Evolutionary conservation across 805 yeast genomes (phyloP).

Genomic region (Ogataea minuta): DNA sequence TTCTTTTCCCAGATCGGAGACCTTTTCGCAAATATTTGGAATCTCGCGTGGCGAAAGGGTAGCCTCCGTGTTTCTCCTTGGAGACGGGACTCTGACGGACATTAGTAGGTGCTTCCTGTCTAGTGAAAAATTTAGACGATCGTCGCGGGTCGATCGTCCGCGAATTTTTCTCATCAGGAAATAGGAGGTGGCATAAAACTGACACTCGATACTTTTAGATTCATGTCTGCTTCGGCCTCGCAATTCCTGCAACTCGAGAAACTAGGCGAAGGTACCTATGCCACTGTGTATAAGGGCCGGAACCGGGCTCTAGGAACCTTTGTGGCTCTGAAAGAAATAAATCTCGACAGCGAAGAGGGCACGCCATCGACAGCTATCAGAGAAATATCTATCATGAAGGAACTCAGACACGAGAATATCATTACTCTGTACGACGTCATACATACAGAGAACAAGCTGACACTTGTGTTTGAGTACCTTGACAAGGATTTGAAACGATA

Average conservation of each 20-base stretch:
- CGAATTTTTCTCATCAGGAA: conserved; percentile 4
- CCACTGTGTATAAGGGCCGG: conserved; percentile 95
- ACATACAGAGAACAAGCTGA: conserved; percentile 93
- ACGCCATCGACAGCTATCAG: conserved; percentile 98
- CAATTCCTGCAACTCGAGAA: conserved; percentile 63
- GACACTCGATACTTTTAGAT: not conserved
- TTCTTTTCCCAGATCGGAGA: conserved; percentile 51
- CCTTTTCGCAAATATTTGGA: conserved; percentile 38
- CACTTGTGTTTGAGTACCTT: conserved; percentile 89
- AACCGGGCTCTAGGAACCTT: conserved; percentile 82
- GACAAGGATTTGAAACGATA: conserved; percentile 91
- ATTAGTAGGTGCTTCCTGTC: not conserved
- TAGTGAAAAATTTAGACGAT: conserved; percentile 10
- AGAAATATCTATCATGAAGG: conserved; percentile 94
- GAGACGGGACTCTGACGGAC: conserved; percentile 6
- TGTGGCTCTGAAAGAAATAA: conserved; percentile 94
- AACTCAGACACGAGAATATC: conserved; percentile 87
- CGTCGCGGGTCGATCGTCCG: conserved; percentile 11
- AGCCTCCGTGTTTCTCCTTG: conserved; percentile 20
- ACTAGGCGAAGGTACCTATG: conserved; percentile 94
- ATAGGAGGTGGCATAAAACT: conserved; percentile 10
- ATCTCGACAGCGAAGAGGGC: conserved; percentile 94
- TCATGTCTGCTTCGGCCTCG: conserved; percentile 37
- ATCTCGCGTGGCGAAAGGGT: conserved; percentile 30
- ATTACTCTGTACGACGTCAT: conserved; percentile 92